phyloP scores from a whole-genome alignment of 306 rosid species.

The Purshia tridentata region DNA sequence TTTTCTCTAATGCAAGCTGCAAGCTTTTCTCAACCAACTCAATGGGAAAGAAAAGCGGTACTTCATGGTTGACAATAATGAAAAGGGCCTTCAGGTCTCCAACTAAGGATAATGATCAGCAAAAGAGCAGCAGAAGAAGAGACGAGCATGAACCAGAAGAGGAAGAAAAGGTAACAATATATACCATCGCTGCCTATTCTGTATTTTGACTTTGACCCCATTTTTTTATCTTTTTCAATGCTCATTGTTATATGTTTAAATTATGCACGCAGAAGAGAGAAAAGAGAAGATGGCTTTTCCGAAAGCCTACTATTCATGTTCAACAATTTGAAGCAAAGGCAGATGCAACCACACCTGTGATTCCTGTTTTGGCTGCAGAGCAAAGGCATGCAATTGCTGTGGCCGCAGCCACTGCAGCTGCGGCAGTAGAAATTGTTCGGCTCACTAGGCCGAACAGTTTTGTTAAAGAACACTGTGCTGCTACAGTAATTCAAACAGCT shows the following conservation, averaged over 20 bases:
- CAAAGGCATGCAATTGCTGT: constrained; percentile 28
- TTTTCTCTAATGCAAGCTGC: not conserved
- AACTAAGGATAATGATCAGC: constrained; percentile 13
- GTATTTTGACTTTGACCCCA: not conserved
- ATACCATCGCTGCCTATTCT: not conserved
- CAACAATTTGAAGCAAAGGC: constrained; percentile 25
- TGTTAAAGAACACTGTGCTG: constrained; percentile 19
- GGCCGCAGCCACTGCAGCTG: constrained; percentile 34
- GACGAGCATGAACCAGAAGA: constrained; percentile 30
- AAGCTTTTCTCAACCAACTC: not conserved
- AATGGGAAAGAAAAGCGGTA: constrained; percentile 33
- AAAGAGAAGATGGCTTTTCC: constrained; percentile 34
- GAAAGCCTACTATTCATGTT: constrained; percentile 21
- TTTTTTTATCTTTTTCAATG: not conserved
- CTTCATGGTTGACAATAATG: constrained; percentile 32
- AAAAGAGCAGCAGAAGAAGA: constrained; percentile 21
- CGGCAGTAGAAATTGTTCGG: constrained; percentile 19
- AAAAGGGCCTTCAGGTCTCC: constrained; percentile 40
- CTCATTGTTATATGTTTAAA: not conserved
- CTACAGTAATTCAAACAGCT: constrained; percentile 34
- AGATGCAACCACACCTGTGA: not conserved
- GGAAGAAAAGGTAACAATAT: constrained; percentile 25
- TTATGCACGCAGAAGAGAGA: constrained; percentile 30
- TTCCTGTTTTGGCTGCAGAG: constrained; percentile 21
- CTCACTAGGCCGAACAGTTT: constrained; percentile 19